These are phyloP conservation scores for Talaromyces rugulosus DNA, from an alignment of 2,329 filamentous ascomycete genomes.

Conservation along the genomic window DNA sequence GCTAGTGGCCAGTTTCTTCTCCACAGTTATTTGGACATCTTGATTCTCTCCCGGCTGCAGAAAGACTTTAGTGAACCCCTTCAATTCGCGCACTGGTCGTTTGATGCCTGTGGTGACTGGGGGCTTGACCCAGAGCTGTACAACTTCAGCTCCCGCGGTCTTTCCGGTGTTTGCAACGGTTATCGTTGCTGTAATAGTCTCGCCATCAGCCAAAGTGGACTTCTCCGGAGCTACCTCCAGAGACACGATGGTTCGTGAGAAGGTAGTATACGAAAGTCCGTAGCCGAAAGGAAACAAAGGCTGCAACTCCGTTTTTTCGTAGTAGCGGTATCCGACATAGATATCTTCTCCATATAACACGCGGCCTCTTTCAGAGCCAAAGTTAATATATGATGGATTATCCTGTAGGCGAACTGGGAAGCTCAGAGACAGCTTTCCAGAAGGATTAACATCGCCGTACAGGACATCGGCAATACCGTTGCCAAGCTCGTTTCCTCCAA, in stretches of 20 bases:
- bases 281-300: slow-evolving; percentile 75
- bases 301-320: slow-evolving; percentile 63
- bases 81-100: slow-evolving; percentile 58
- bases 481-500: slow-evolving; percentile 80
- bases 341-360: slow-evolving; percentile 76
- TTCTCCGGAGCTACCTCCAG: slow-evolving; percentile 24
- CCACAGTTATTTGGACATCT: slow-evolving; percentile 51
- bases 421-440: slow-evolving; percentile 68
- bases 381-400: slow-evolving; percentile 74
- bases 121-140: slow-evolving; percentile 52
- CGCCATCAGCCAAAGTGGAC: slow-evolving; percentile 37
- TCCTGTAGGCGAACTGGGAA: slow-evolving; percentile 67
- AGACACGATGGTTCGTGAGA: slow-evolving; percentile 51
- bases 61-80: slow-evolving; percentile 62
- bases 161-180: slow-evolving; percentile 52
- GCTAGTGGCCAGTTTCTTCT: slow-evolving; percentile 62
- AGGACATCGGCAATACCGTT: slow-evolving; percentile 76
- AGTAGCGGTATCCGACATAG: slow-evolving; percentile 77
- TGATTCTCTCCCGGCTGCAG: slow-evolving; percentile 58
- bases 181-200: slow-evolving; percentile 45
- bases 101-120: slow-evolving; percentile 50
- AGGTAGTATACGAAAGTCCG: slow-evolving; percentile 73
- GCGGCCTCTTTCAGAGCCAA: slow-evolving; percentile 63
- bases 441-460: slow-evolving; percentile 69
- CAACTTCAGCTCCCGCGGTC: slow-evolving; percentile 50